phyloP scores from a whole-genome alignment of 768 basidiomycete species.

The Daedaleopsis nitida region DNA sequence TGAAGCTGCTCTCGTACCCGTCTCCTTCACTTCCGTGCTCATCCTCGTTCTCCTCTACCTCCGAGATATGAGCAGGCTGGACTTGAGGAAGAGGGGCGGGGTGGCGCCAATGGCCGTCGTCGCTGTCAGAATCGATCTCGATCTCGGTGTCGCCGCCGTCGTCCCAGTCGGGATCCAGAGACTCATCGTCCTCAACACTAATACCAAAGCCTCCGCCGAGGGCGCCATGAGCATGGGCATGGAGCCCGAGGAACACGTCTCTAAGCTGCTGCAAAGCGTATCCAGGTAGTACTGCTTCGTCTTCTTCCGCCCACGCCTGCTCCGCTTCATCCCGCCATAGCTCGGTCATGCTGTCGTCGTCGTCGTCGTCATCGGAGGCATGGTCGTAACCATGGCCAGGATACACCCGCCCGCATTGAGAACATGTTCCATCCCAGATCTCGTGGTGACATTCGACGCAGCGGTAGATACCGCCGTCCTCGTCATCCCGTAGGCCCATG shows the following conservation, averaged over 20 bases:
- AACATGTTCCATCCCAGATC: conserved; percentile 70
- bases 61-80: not conserved
- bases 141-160: not conserved
- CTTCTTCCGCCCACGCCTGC: not conserved
- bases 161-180: not conserved
- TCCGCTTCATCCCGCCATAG: not conserved
- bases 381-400: conserved; percentile 44
- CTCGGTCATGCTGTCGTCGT: conserved; percentile 30
- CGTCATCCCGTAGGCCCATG: conserved; percentile 68
- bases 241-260: not conserved
- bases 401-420: conserved; percentile 61
- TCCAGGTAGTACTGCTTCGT: conserved; percentile 9
- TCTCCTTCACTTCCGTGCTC: conserved; percentile 34
- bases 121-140: conserved; percentile 9
- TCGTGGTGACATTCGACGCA: conserved; percentile 80
- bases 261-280: not conserved
- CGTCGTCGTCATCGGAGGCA: conserved; percentile 21
- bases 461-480: conserved; percentile 77
- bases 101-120: conserved; percentile 4
- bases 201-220: conserved; percentile 2
- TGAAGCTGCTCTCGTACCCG: conserved; percentile 57
- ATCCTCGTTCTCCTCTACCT: conserved; percentile 20
- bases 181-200: not conserved
- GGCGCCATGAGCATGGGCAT: conserved; percentile 15
- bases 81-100: not conserved